Base-by-base conservation (phyloP, 257 asterid genomes). In the Nicotiana paniculata region DNA sequence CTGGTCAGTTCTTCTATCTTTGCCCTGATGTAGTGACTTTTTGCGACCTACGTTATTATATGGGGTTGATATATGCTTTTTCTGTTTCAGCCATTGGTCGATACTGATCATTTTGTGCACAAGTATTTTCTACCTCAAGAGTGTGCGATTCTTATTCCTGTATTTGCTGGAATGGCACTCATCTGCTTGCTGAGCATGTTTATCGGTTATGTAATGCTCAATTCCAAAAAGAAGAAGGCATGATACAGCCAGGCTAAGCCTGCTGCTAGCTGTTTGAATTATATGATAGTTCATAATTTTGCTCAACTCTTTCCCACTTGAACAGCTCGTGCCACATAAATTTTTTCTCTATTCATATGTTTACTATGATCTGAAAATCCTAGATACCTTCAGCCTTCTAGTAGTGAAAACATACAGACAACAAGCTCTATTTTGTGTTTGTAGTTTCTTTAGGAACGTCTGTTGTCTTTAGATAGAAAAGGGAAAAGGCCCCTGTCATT, bases 121-220 rank as follows among this genome's bases (percentile, higher is more conserved):
- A 87, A 88, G 63, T 95, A 95, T 95, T 95, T 95, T 85, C 91
- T 92, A 79, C 97, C 98, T 66, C 98, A 91, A 86, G 97, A 93
- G 79, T 95, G 88, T 59, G 99, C 98, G 57, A 86, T 88, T 63
- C 82, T 88, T 75, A 86, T 92, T 82, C 94, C 98, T 2, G 97
- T 93, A 77, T 91, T 74, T 54, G 93, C 91, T 46, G 97, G 95
- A 6, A 88, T 92, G 62, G 84, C 88, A 6, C 96, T 96, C 62
- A 79, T 90, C 66, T 88, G 92, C 89, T 93, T 93, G 86, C 86
- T 96, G 77, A 88, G 90, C 30, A 86, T 89, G 84, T 96, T 94
- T 81, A 83, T 92, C 64, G 99, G 99, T 78, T 91, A 85, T 79
- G 96, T 93, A 82, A 93, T 93, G 97, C 91, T 96, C 87, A 91